These are phyloP conservation scores for Rhodotorula sp. DNA, from an alignment of 1,284 basidiomycete species.

Conservation along the genomic window DNA sequence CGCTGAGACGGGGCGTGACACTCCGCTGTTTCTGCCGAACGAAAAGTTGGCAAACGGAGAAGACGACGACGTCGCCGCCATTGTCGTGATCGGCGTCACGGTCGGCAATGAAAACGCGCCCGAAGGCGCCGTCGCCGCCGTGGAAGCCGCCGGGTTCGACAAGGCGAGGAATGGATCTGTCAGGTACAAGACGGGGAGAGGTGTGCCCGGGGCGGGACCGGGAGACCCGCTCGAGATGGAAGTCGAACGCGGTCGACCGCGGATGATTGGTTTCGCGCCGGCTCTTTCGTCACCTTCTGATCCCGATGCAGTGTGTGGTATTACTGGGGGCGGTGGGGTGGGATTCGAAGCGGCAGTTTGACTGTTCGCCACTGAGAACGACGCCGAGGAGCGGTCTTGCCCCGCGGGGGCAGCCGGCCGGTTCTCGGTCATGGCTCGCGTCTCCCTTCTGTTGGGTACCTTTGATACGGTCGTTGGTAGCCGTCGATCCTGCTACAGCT, in stretches of 20 bases:
- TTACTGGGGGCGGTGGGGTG: too few species aligned
- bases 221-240: constrained; percentile 37
- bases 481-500: too few species aligned
- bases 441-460: too few species aligned
- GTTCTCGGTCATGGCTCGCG: too few species aligned
- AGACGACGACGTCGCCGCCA: neutral
- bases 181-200: constrained; percentile 22
- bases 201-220: constrained; percentile 15
- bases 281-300: too few species aligned
- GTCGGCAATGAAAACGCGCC: neutral
- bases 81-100: neutral
- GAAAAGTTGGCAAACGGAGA: neutral
- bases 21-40: neutral
- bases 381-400: too few species aligned
- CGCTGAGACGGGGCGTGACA: neutral
- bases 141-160: neutral
- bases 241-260: constrained; percentile 34
- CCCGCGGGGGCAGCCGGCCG: too few species aligned
- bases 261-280: neutral
- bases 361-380: too few species aligned
- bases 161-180: neutral
- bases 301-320: too few species aligned
- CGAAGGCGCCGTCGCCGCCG: constrained; percentile 2
- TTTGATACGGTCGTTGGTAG: too few species aligned
- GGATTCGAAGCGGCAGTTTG: too few species aligned